These are phyloP conservation scores for Panicum hallii DNA, from an alignment of 202 grass and related monocot species.

Conservation along the genomic window DNA sequence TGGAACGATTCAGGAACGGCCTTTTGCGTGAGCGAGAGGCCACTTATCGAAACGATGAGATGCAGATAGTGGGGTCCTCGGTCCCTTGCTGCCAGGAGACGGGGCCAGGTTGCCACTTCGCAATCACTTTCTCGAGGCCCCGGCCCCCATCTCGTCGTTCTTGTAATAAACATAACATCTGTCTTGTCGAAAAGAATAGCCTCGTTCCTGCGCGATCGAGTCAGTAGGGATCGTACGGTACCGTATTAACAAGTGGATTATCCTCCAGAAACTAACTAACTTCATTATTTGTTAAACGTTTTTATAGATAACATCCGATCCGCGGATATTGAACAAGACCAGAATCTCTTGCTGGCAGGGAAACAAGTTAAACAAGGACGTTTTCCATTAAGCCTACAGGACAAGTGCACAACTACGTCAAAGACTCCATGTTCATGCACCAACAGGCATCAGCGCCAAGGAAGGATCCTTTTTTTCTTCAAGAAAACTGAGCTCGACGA, in stretches of 20 bases:
- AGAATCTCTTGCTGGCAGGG: not conserved
- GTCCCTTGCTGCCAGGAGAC: not conserved
- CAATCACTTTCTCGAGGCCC: conserved; percentile 25
- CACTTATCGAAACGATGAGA: conserved; percentile 45
- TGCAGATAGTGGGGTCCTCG: conserved; percentile 31
- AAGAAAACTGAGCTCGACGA: no score
- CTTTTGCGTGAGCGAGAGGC: conserved; percentile 27
- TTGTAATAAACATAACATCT: no score
- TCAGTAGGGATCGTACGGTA: not conserved
- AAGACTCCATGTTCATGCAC: no score
- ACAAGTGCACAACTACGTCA: not conserved
- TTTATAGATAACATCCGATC: not conserved
- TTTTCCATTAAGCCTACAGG: not conserved
- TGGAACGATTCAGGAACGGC: not conserved
- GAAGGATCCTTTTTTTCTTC: no score
- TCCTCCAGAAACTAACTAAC: not conserved
- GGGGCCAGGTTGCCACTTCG: conserved; percentile 48
- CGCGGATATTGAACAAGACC: not conserved
- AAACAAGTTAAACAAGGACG: not conserved
- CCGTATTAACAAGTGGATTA: conserved; percentile 13
- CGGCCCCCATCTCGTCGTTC: not conserved
- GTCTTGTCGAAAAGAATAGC: no score
- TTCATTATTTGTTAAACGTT: not conserved
- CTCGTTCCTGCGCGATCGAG: not conserved
- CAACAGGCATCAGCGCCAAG: not conserved